phyloP scores from a whole-genome alignment of 306 rosid genomes.

The Nissolia schottii region DNA sequence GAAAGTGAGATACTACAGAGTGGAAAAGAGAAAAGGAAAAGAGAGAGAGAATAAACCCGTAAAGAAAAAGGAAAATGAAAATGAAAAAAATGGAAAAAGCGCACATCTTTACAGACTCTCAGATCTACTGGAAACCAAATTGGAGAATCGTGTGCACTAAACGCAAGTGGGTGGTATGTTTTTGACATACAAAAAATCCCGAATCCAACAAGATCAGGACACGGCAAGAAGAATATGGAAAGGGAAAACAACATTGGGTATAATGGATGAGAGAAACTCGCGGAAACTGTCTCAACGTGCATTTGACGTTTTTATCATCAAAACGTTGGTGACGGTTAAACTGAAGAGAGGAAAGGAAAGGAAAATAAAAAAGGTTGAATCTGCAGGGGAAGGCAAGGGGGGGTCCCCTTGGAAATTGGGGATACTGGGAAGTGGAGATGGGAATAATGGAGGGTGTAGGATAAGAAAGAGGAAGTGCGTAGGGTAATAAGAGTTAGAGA shows the following conservation, averaged over 20 bases:
- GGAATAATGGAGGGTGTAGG: slow-evolving; percentile 36
- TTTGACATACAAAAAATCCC: slow-evolving; percentile 32
- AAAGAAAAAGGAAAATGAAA: slow-evolving; percentile 27
- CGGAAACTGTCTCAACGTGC: slow-evolving; percentile 53
- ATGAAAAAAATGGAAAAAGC: slow-evolving; percentile 25
- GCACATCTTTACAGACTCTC: slow-evolving; percentile 67
- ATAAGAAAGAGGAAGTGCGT: slow-evolving; percentile 38
- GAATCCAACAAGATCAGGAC: slow-evolving; percentile 60
- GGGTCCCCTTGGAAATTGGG: slow-evolving; percentile 56
- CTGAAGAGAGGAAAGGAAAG: background rate
- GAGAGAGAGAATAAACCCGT: slow-evolving; percentile 42
- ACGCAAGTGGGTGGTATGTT: slow-evolving; percentile 44
- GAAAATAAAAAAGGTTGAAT: slow-evolving; percentile 29
- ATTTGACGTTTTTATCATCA: slow-evolving; percentile 42
- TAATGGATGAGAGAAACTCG: slow-evolving; percentile 44
- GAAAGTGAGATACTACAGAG: slow-evolving; percentile 51
- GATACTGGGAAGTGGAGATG: slow-evolving; percentile 36
- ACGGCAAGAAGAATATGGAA: slow-evolving; percentile 37
- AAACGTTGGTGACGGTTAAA: slow-evolving; percentile 36
- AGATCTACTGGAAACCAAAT: slow-evolving; percentile 52
- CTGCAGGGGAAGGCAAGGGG: slow-evolving; percentile 25
- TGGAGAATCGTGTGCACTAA: slow-evolving; percentile 32
- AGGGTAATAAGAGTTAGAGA: slow-evolving; percentile 40
- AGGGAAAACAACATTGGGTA: slow-evolving; percentile 44
- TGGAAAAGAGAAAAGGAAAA: slow-evolving; percentile 43